Percentiles rank a stretch among this genome's conserved stretches.
Conservation (phyloP, 805 yeast species). For the Allodekkera sacchari region DNA sequence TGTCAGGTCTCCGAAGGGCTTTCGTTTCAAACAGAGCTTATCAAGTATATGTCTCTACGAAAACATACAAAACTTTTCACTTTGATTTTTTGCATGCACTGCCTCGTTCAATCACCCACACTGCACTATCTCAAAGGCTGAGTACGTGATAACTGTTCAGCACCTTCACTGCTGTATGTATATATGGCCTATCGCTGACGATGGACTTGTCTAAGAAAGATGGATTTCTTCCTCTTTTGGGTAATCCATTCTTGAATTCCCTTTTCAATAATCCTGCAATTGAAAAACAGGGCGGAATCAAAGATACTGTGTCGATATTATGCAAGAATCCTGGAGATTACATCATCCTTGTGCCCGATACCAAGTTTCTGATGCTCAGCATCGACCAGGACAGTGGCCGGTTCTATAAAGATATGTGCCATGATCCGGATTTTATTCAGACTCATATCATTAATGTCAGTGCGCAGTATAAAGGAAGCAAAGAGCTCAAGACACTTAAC, state of each 20-base stretch:
- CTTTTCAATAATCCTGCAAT: constrained; percentile 60
- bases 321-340: constrained; percentile 39
- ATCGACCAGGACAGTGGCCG: constrained; percentile 30
- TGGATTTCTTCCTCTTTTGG: constrained; percentile 42
- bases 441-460: constrained; percentile 48
- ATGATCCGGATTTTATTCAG: constrained; percentile 49
- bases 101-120: too few species aligned
- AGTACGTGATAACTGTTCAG: too few species aligned
- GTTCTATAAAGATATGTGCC: constrained; percentile 44
- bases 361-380: constrained; percentile 34
- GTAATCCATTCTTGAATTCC: constrained; percentile 58
- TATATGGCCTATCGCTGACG: too few species aligned
- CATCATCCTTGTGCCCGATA: constrained; percentile 57
- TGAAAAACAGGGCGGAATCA: constrained; percentile 32
- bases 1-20: too few species aligned
- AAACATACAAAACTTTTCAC: too few species aligned
- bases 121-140: too few species aligned
- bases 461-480: constrained; percentile 6
- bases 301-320: constrained; percentile 36
- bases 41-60: too few species aligned
- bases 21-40: too few species aligned
- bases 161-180: too few species aligned
- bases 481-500: constrained; percentile 37
- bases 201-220: too few species aligned
- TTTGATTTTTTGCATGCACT: too few species aligned